A percentile compares a stretch with the other conserved stretches of the same genome.
These are phyloP conservation scores for Penicillium pulvis DNA, from an alignment of 495 filamentous ascomycete genomes.

Conservation along the genomic window DNA sequence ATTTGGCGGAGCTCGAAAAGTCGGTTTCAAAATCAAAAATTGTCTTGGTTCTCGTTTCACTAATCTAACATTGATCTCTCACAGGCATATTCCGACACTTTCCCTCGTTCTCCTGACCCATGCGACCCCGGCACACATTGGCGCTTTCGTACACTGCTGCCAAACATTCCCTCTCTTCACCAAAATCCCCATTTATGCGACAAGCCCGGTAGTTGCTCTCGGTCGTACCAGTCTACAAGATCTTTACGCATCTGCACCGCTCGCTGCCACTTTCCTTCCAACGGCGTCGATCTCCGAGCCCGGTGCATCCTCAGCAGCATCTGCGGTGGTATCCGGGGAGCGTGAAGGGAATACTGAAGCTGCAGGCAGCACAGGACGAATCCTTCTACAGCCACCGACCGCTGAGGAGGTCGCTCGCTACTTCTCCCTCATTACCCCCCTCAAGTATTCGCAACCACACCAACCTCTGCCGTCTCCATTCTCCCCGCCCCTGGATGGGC, in stretches of 20 bases:
- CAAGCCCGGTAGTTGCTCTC: conserved; percentile 86
- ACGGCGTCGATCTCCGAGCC: conserved; percentile 66
- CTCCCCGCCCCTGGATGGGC: conserved; percentile 84
- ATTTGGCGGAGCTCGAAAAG: conserved; percentile 87
- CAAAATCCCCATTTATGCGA: conserved; percentile 95
- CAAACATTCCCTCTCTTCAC: conserved; percentile 91
- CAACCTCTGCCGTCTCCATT: conserved; percentile 83
- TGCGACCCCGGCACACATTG: conserved; percentile 85
- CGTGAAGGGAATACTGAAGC: conserved; percentile 24
- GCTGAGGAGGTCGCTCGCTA: conserved; percentile 87
- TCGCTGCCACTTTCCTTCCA: conserved; percentile 79
- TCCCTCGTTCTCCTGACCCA: conserved; percentile 95
- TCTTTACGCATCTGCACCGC: conserved; percentile 84
- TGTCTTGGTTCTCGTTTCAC: background rate
- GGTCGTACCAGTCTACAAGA: conserved; percentile 91
- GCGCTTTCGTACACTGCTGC: conserved; percentile 95
- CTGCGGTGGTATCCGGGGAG: conserved; percentile 31
- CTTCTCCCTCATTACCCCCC: conserved; percentile 86
- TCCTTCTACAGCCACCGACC: conserved; percentile 80
- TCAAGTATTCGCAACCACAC: conserved; percentile 97
- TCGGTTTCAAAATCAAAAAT: conserved; percentile 41
- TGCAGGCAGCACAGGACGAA: conserved; percentile 40
- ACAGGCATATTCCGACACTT: conserved; percentile 82
- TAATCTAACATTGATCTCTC: conserved; percentile 15
- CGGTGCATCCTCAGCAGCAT: conserved; percentile 52